Evolutionary conservation across 2,329 filamentous ascomycete genomes (phyloP).

Genomic region (Penicillium sp.): DNA sequence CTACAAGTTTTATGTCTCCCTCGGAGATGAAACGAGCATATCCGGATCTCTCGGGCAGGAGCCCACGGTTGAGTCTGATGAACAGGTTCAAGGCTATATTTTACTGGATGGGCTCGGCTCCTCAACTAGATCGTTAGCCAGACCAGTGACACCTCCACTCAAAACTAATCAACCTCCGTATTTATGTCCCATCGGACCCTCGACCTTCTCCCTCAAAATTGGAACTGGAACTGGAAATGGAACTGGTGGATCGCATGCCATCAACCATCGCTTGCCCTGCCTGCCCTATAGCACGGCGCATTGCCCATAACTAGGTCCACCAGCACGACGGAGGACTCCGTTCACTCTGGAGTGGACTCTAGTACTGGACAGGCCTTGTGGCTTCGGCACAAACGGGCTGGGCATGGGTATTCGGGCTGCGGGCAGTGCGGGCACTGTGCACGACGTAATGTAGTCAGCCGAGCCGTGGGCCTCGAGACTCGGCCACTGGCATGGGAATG

Average conservation of each 20-base stretch:
- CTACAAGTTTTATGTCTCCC: neutral
- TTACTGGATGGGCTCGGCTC: neutral
- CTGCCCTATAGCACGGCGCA: neutral
- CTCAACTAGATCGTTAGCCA: neutral
- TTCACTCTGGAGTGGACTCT: too few relatives aligned
- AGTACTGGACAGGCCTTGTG: neutral
- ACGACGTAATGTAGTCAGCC: neutral
- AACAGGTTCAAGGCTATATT: neutral
- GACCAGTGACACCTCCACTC: neutral
- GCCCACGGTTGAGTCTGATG: neutral
- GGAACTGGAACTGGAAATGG: too few relatives aligned
- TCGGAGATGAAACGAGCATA: neutral
- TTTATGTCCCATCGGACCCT: neutral
- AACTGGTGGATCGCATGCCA: neutral
- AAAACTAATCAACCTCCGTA: neutral
- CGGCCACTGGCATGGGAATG: conserved; percentile 3
- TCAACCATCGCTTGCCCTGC: neutral
- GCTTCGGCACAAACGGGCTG: neutral
- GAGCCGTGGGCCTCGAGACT: neutral
- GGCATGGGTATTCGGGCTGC: neutral
- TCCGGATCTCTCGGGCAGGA: neutral
- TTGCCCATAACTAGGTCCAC: neutral
- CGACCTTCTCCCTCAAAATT: neutral
- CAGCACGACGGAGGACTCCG: neutral
- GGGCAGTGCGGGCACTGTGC: neutral